A percentile compares a stretch with the other conserved stretches of the same genome.
Evolutionary conservation across 371 early-diverging fungal genomes (phyloP).

Genomic region (Syncephalis fuscata): DNA sequence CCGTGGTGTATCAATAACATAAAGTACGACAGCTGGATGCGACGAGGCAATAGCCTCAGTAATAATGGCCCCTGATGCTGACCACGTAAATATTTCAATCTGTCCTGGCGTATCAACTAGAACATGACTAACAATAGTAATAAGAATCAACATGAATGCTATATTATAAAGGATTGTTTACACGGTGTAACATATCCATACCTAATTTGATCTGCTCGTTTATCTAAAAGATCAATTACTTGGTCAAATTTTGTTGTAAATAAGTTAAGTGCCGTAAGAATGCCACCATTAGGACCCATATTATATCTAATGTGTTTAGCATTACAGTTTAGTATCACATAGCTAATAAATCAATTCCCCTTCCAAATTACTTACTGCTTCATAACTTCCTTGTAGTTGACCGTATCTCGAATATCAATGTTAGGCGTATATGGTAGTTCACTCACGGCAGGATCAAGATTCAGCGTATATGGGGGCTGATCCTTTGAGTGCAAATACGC

Average conservation of each 20-base stretch:
- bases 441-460: constrained; percentile 97
- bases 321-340: no score
- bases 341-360: not conserved
- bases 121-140: constrained; percentile 33
- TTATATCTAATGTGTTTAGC: constrained; percentile 43
- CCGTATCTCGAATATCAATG: constrained; percentile 96
- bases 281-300: constrained; percentile 98
- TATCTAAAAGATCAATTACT: constrained; percentile 71
- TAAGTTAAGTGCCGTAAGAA: constrained; percentile 91
- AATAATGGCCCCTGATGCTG: constrained; percentile 96
- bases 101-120: constrained; percentile 99
- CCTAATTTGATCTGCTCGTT: constrained; percentile 11
- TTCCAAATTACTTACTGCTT: constrained; percentile 80
- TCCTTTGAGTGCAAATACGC: constrained; percentile 64
- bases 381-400: constrained; percentile 99
- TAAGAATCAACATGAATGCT: not conserved
- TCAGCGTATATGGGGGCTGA: constrained; percentile 77
- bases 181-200: not conserved
- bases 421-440: constrained; percentile 89
- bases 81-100: constrained; percentile 99
- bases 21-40: constrained; percentile 87
- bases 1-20: constrained; percentile 94
- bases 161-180: not conserved
- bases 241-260: constrained; percentile 96
- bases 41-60: constrained; percentile 86